A percentile compares a stretch with the other conserved stretches of the same genome.
phyloP scores from a whole-genome alignment of 805 yeast species.

The Kluyveromyces lactis region DNA sequence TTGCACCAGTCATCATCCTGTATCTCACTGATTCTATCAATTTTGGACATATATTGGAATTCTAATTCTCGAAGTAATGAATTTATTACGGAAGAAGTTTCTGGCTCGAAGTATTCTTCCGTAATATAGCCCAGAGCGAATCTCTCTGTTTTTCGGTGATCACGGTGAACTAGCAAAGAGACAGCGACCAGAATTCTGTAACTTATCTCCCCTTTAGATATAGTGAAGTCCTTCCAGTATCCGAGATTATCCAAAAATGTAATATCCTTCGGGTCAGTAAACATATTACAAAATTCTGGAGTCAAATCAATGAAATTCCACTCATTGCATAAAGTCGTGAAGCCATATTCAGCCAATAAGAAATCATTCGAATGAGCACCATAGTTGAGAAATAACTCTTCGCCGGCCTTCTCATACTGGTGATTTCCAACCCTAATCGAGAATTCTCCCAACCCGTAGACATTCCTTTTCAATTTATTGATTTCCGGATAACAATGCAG shows the following conservation, averaged over 20 bases:
- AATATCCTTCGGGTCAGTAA: conserved; percentile 31
- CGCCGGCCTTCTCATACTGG: conserved; percentile 21
- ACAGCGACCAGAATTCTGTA: conserved; percentile 72
- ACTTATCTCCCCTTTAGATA: conserved; percentile 45
- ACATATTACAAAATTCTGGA: conserved; percentile 29
- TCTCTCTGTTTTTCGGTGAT: conserved; percentile 18
- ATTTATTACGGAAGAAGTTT: conserved; percentile 6
- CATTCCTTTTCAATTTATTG: conserved; percentile 40
- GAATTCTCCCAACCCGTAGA: conserved; percentile 25
- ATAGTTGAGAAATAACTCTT: conserved; percentile 66
- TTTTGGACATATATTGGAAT: background rate
- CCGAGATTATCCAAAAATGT: conserved; percentile 42
- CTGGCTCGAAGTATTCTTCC: conserved; percentile 21
- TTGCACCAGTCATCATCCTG: conserved; percentile 5
- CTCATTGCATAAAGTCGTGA: conserved; percentile 45
- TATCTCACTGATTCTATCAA: background rate
- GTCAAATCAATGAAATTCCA: conserved; percentile 71
- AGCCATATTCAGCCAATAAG: conserved; percentile 81
- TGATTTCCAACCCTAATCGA: conserved; percentile 23
- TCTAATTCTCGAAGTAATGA: conserved; percentile 1
- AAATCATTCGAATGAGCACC: conserved; percentile 88
- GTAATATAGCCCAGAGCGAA: conserved; percentile 22
- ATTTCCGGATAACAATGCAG: conserved; percentile 46
- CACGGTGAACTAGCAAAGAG: conserved; percentile 35
- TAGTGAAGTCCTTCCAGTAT: conserved; percentile 70